phyloP scores from a whole-genome alignment of 2,329 filamentous ascomycete species.

The Calonectria naviculata region DNA sequence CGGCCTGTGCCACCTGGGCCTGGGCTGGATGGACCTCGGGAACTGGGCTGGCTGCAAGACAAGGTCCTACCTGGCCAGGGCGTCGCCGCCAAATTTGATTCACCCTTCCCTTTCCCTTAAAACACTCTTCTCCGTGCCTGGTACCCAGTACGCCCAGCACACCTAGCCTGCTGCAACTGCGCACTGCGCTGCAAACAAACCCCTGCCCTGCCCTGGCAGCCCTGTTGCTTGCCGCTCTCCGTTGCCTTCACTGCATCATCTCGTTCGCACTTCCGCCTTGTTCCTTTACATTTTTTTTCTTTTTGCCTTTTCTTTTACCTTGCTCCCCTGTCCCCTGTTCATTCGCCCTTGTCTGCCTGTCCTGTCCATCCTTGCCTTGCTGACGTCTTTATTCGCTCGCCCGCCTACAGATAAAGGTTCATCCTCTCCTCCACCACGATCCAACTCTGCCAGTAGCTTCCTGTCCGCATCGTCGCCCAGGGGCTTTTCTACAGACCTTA shows the following conservation, averaged over 20 bases:
- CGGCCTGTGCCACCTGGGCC: slow-evolving; percentile 2
- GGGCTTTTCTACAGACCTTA: slow-evolving; percentile 61
- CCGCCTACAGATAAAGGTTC: slow-evolving; percentile 40
- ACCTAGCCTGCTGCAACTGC: background rate
- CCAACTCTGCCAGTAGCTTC: slow-evolving; percentile 38
- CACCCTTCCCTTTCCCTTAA: slow-evolving; percentile 4
- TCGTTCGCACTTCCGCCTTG: slow-evolving; percentile 14
- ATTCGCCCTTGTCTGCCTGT: slow-evolving; percentile 11
- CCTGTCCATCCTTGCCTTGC: slow-evolving; percentile 38
- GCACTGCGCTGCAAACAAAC: background rate
- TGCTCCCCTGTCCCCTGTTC: slow-evolving; percentile 4
- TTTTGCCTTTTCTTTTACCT: background rate
- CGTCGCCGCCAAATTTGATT: slow-evolving; percentile 10
- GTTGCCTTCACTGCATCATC: background rate
- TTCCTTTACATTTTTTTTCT: slow-evolving; percentile 11
- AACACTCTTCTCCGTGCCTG: background rate
- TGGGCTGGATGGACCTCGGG: slow-evolving; percentile 6
- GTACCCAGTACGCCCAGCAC: background rate
- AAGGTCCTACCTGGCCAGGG: slow-evolving; percentile 1
- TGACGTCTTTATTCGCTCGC: slow-evolving; percentile 37
- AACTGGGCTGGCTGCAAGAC: slow-evolving; percentile 11
- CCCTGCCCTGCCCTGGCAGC: slow-evolving; percentile 9
- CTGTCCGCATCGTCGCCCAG: slow-evolving; percentile 54
- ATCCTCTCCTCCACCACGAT: slow-evolving; percentile 32
- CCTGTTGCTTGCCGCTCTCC: background rate